Percentiles rank a stretch among this genome's conserved stretches.
Evolutionary conservation across 2,329 filamentous ascomycete species (phyloP).

Genomic region (Pseudocercospora musae): DNA sequence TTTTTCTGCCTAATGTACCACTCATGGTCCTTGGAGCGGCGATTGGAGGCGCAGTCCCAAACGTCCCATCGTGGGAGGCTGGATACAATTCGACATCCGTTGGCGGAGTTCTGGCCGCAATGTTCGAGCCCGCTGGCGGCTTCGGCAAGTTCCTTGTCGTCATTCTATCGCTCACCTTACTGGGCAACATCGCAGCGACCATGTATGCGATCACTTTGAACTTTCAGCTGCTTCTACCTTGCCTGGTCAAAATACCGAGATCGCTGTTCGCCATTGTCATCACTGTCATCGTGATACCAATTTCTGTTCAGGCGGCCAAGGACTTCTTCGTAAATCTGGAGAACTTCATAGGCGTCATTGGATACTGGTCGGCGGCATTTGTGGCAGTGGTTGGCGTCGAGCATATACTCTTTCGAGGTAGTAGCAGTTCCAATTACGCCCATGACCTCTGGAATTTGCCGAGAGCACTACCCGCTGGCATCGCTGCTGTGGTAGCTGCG

Average conservation of each 20-base stretch:
- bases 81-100: conserved; percentile 39
- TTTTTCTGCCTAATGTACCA: conserved; percentile 35
- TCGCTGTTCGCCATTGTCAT: conserved; percentile 43
- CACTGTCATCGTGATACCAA: conserved; percentile 42
- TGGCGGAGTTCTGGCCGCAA: conserved; percentile 41
- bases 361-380: conserved; percentile 47
- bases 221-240: conserved; percentile 39
- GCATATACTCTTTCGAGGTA: conserved; percentile 41
- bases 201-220: conserved; percentile 47
- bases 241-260: conserved; percentile 36
- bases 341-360: conserved; percentile 47
- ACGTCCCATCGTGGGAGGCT: conserved; percentile 30
- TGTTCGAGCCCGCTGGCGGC: conserved; percentile 40
- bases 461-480: conserved; percentile 39
- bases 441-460: conserved; percentile 42
- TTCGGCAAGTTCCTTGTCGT: conserved; percentile 46
- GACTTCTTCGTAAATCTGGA: conserved; percentile 44
- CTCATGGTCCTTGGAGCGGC: conserved; percentile 42
- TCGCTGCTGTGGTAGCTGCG: conserved; percentile 36
- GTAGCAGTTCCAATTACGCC: conserved; percentile 38
- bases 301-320: conserved; percentile 44
- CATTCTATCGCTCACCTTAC: conserved; percentile 41
- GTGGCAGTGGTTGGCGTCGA: conserved; percentile 43
- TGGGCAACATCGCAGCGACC: conserved; percentile 46
- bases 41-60: conserved; percentile 39